Percentiles rank a stretch among this genome's conserved stretches.
phyloP scores from a whole-genome alignment of 1,284 basidiomycete species.

The Caloboletus firmus region DNA sequence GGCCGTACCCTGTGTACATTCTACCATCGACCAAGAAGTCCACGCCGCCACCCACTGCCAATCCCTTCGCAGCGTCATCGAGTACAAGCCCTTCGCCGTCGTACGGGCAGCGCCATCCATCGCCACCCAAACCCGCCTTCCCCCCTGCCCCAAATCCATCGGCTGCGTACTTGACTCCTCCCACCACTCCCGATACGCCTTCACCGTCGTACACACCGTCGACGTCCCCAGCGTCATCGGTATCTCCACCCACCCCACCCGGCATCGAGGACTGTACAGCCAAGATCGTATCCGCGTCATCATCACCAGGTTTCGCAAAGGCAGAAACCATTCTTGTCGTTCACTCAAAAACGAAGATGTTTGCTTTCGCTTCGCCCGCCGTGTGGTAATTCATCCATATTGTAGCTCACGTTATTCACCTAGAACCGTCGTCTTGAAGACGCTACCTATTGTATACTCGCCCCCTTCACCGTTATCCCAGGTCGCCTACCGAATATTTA shows the following conservation, averaged over 20 bases:
- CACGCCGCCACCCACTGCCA: slow-evolving; percentile 45
- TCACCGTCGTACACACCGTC: slow-evolving; percentile 49
- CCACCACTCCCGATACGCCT: slow-evolving; percentile 49
- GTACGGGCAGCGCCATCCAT: slow-evolving; percentile 46
- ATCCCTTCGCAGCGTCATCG: slow-evolving; percentile 52
- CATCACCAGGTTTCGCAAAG: slow-evolving; percentile 36
- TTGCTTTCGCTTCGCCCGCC: slow-evolving; percentile 47
- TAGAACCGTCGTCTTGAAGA: slow-evolving; percentile 37
- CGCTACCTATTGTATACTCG: slow-evolving; percentile 29
- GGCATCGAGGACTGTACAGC: slow-evolving; percentile 47
- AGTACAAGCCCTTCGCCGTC: slow-evolving; percentile 50
- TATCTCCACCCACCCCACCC: slow-evolving; percentile 53
- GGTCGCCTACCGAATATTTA: slow-evolving; percentile 31
- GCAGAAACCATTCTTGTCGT: slow-evolving; percentile 31
- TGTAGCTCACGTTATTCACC: slow-evolving; percentile 24
- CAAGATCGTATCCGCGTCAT: slow-evolving; percentile 46
- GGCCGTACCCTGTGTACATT: slow-evolving; percentile 59
- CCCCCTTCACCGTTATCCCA: slow-evolving; percentile 10
- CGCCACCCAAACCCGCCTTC: slow-evolving; percentile 39
- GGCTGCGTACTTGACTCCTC: slow-evolving; percentile 31
- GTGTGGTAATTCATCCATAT: slow-evolving; percentile 42
- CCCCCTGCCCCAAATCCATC: slow-evolving; percentile 24
- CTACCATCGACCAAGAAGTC: slow-evolving; percentile 57
- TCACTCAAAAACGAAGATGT: slow-evolving; percentile 45
- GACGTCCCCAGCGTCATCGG: slow-evolving; percentile 55